Base-by-base conservation (phyloP, 1,284 basidiomycete species). In the Termitomyces sp. region DNA sequence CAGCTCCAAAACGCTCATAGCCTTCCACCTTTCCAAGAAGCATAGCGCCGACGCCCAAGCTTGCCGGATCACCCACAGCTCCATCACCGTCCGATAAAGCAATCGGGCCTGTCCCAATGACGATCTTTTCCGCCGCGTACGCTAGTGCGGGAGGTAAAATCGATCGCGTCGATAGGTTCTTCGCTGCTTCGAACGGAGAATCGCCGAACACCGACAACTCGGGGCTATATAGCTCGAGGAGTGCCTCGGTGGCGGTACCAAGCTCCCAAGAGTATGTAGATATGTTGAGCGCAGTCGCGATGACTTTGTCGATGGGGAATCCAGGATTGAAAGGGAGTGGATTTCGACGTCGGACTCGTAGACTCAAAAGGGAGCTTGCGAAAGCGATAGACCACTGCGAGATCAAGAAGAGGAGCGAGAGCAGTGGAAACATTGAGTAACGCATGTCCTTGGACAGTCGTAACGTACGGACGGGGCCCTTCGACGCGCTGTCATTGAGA, bases 191-290 rank as follows among this genome's bases (percentile, higher is more conserved):
- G 61, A 77, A 77, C 0, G 74, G 67, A 0, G 45, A 49, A 5
- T 62, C 43, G 1, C 73, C 71, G 61, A 85, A 88, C 28, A 87
- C 81, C 7, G 82, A 82, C 36, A 83, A 65, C 2, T 69, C 60
- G 2, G 81, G 79, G 68, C 80, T 80, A 26, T 77, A 76, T 44
- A 79, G 71, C 68, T 91, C 87, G 30, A 81, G 73, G 40, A 88
- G 67, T 7, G 88, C 83, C 66, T 89, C 74, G 9, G 82, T 70
- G 46, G 80, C 76, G 12, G 84, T 83, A 5, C 88, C 88, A 50
- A 85, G 70, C 64, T 90, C 88, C 88, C 88, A 90, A 60, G 75
- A 77, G 55, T 74, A 73, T 0, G 70, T 67, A 1, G 75, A 73
- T 9, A 77, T 65, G 1, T 63, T 54, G 21, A 64, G 42, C 6